These are phyloP conservation scores for Phellinidium pouzarii DNA, from an alignment of 1,284 basidiomycete species.

Conservation along the genomic window DNA sequence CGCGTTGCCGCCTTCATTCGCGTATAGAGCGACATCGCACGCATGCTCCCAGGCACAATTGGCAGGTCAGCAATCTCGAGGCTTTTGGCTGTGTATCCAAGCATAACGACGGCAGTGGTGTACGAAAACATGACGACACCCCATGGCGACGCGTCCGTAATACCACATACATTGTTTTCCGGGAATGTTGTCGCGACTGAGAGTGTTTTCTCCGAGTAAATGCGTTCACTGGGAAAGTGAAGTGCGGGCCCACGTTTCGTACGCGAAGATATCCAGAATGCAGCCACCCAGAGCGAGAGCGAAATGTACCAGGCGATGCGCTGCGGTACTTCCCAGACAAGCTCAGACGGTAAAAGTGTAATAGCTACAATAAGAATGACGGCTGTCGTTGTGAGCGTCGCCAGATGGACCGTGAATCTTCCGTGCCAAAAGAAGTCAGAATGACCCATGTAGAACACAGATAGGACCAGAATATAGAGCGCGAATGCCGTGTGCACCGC, in stretches of 20 bases:
- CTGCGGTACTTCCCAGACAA: slow-evolving; percentile 20
- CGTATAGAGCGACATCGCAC: slow-evolving; percentile 52
- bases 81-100: slow-evolving; percentile 64
- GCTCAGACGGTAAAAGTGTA: slow-evolving; percentile 46
- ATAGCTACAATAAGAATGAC: slow-evolving; percentile 41
- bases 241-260: slow-evolving; percentile 69
- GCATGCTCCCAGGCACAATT: slow-evolving; percentile 66
- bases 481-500: slow-evolving; percentile 51
- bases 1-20: slow-evolving; percentile 38
- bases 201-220: slow-evolving; percentile 71
- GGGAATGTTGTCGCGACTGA: slow-evolving; percentile 47
- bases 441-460: slow-evolving; percentile 48
- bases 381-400: slow-evolving; percentile 49
- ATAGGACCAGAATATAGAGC: slow-evolving; percentile 52
- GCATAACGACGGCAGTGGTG: slow-evolving; percentile 77
- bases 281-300: slow-evolving; percentile 43
- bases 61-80: slow-evolving; percentile 84
- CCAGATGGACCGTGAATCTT: slow-evolving; percentile 59
- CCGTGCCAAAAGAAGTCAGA: slow-evolving; percentile 47
- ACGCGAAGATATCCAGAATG: slow-evolving; percentile 43
- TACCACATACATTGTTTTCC: slow-evolving; percentile 60
- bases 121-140: slow-evolving; percentile 72
- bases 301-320: slow-evolving; percentile 41
- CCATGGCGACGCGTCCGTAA: slow-evolving; percentile 44
- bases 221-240: slow-evolving; percentile 60